These are phyloP conservation scores for Kazachstania taianensis DNA, from an alignment of 805 yeast genomes.

Conservation along the genomic window DNA sequence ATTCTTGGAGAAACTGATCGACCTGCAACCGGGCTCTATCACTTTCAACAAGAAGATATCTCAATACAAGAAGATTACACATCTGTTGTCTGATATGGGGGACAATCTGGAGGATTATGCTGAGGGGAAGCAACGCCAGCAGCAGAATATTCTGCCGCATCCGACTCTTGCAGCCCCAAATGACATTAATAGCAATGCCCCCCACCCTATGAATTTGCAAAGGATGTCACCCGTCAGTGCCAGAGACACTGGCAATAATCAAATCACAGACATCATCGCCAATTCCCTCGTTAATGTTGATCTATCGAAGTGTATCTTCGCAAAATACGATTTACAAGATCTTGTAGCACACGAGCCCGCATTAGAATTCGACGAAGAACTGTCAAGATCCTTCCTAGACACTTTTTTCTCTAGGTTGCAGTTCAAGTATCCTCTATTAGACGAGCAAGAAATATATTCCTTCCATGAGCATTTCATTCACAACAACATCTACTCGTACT, in stretches of 20 bases:
- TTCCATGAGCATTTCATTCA: constrained; percentile 42
- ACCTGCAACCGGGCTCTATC: constrained; percentile 17
- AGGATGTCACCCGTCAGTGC: no score
- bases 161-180: background rate
- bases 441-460: constrained; percentile 40
- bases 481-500: constrained; percentile 31
- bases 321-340: constrained; percentile 39
- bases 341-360: constrained; percentile 41
- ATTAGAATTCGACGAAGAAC: constrained; percentile 39
- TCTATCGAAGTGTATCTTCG: constrained; percentile 33
- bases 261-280: background rate
- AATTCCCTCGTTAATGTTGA: constrained; percentile 31
- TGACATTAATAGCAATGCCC: background rate
- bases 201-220: background rate
- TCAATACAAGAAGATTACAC: constrained; percentile 33
- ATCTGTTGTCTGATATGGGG: constrained; percentile 19
- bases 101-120: constrained; percentile 3
- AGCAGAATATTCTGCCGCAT: background rate
- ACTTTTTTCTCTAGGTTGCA: constrained; percentile 48
- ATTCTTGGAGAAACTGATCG: constrained; percentile 39
- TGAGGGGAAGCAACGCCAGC: background rate
- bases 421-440: constrained; percentile 46
- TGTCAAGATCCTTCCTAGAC: constrained; percentile 42
- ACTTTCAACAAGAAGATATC: constrained; percentile 25
- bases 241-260: background rate